These are phyloP conservation scores for Penicillium bialowiezense DNA, from an alignment of 495 filamentous ascomycete species.

Conservation along the genomic window DNA sequence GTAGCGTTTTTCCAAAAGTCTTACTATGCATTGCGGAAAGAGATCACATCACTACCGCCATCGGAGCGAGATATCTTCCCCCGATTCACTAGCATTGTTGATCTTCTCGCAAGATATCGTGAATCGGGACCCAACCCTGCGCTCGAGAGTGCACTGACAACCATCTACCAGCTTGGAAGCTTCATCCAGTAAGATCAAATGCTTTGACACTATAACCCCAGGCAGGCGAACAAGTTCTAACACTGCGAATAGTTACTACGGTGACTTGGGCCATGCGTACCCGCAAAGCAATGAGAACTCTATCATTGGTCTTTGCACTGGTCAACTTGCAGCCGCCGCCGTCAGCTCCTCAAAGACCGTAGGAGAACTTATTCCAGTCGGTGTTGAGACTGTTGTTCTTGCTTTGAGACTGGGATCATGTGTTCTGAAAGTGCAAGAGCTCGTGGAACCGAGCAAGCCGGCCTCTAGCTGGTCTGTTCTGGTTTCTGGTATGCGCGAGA, in stretches of 20 bases:
- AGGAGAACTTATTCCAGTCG: constrained; percentile 64
- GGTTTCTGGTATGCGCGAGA: constrained; percentile 33
- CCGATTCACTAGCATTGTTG: constrained; percentile 63
- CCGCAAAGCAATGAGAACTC: constrained; percentile 41
- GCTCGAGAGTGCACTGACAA: constrained; percentile 65
- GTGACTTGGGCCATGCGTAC: constrained; percentile 53
- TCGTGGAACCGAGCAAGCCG: constrained; percentile 27
- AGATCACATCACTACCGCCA: constrained; percentile 58
- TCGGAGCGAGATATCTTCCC: constrained; percentile 62
- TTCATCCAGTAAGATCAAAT: constrained; percentile 66
- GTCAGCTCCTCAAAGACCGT: constrained; percentile 66
- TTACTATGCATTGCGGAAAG: constrained; percentile 59
- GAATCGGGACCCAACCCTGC: constrained; percentile 55
- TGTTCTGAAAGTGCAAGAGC: constrained; percentile 42
- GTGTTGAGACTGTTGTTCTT: constrained; percentile 67
- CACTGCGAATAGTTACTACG: constrained; percentile 33
- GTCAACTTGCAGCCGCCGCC: constrained; percentile 68
- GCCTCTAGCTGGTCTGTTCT: constrained; percentile 38
- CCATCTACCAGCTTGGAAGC: constrained; percentile 67
- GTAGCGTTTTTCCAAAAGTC: constrained; percentile 63
- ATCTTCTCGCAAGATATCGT: constrained; percentile 68
- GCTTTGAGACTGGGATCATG: constrained; percentile 69
- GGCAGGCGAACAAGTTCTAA: constrained; percentile 1
- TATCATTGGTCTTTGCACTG: constrained; percentile 62
- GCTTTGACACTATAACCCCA: too few relatives aligned